Percentiles rank a stretch among this genome's conserved stretches.
Conservation (phyloP, 2,329 filamentous ascomycete species). For the Pseudopyrenochaeta lycopersici region DNA sequence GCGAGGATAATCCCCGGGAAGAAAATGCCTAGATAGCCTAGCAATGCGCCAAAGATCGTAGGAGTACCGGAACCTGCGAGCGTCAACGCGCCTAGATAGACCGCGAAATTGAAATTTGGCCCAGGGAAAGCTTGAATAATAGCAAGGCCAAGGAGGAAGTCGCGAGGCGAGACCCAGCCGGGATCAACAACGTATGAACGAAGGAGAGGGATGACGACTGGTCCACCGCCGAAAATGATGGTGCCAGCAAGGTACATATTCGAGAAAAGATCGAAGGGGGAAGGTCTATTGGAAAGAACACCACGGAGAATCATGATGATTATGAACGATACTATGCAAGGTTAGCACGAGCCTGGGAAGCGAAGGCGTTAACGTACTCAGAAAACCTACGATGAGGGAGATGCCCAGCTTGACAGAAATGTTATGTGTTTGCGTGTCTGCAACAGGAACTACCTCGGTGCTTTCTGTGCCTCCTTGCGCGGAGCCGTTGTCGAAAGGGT, state of each 20-base stretch:
- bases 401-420: constrained; percentile 51
- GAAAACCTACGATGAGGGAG: constrained; percentile 57
- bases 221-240: constrained; percentile 58
- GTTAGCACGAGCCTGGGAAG: constrained; percentile 2
- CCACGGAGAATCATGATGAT: constrained; percentile 62
- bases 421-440: constrained; percentile 41
- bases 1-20: constrained; percentile 50
- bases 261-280: constrained; percentile 70
- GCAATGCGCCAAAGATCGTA: constrained; percentile 45
- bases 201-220: constrained; percentile 56
- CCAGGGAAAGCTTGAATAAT: constrained; percentile 77
- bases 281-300: constrained; percentile 51
- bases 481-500: neutral
- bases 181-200: constrained; percentile 66
- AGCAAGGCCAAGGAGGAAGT: constrained; percentile 77
- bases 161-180: constrained; percentile 74
- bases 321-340: constrained; percentile 60
- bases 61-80: constrained; percentile 35
- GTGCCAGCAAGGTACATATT: constrained; percentile 80
- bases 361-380: constrained; percentile 48
- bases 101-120: constrained; percentile 65
- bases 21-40: constrained; percentile 53
- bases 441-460: constrained; percentile 4
- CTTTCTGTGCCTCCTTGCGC: constrained; percentile 3
- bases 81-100: constrained; percentile 53